Evolutionary conservation across 2,329 filamentous ascomycete genomes (phyloP), one percentile per base, ranked within the genome.

Genomic region (Trichoderma atroviride): DNA sequence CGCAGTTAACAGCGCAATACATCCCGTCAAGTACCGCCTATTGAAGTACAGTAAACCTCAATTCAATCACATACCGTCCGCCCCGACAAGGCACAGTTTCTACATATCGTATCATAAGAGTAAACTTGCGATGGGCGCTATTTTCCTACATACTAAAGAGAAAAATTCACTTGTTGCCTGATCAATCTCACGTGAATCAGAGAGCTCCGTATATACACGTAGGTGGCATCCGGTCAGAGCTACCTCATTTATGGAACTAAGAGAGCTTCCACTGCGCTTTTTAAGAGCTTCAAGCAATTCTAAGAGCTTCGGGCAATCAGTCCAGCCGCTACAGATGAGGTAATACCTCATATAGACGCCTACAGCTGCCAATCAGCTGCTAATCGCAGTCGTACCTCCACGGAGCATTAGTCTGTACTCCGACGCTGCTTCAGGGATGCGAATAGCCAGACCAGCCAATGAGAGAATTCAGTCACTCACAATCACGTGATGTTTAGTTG

Each of bases 341-440:
- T 43, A 43, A 43, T 43, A 10, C 16, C 6, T 19, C 19, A 43
- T 6, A 19, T n/a, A 7, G 14, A 19, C 16, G 50, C 33, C 33
- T 33, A 4, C 14, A 29, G 24, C 14, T 19, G 37, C 37, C 19
- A 11, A 24, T 31, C 14, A 29, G 24, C 14, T 19, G 37, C 37
- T 40, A 11, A 24, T 31, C 16, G 16, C n/a, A 33, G 53, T 33
- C 5, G 11, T 53, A 19, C 50, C 33, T 52, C 22, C 13, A 57
- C 62, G 62, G 62, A 65, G 62, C 52, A 57, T 43, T 56, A 57
- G 62, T 65, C 62, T 65, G 62, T n/a, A 56, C 68, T 70, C 68
- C 63, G 68, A 70, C 57, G 24, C 24, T 57, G 35, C 22, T 50
- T 56, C 60, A 35, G 13, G 47, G 19, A 33, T 55, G 35, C 29